phyloP scores from a whole-genome alignment of 352 stramenopile species.

The Globisporangium yorkense region DNA sequence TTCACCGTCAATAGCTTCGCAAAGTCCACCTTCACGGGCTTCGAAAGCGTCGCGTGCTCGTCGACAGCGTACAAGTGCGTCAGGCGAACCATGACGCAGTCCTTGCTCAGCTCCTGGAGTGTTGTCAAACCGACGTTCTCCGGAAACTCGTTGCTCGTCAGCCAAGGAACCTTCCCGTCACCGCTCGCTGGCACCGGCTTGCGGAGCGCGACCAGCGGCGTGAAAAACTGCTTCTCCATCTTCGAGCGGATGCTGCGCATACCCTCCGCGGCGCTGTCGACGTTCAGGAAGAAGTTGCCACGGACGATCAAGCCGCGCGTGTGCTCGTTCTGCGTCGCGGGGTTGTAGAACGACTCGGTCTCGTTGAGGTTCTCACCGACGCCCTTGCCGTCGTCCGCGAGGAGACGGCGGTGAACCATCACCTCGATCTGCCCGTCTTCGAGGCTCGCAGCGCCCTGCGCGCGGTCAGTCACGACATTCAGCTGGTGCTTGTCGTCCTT shows the following conservation, averaged over 20 bases:
- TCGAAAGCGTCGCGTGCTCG: constrained; percentile 78
- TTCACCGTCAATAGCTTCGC: constrained; percentile 43
- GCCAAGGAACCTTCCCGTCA: constrained; percentile 58
- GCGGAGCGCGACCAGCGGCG: constrained; percentile 48
- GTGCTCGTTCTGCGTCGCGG: constrained; percentile 42
- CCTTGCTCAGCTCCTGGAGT: constrained; percentile 67
- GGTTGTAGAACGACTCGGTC: constrained; percentile 81
- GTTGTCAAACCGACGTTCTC: constrained; percentile 93
- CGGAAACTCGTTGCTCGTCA: constrained; percentile 74
- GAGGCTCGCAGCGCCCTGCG: constrained; percentile 90
- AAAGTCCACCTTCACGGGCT: constrained; percentile 72
- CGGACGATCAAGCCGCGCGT: constrained; percentile 64
- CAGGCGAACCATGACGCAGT: constrained; percentile 88
- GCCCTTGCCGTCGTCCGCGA: constrained; percentile 92
- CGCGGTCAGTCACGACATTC: constrained; percentile 89
- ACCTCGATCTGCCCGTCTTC: constrained; percentile 91
- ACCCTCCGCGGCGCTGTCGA: constrained; percentile 46
- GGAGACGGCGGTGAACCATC: constrained; percentile 95
- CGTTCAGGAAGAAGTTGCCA: constrained; percentile 63
- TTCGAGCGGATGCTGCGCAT: constrained; percentile 50
- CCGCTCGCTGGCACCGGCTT: constrained; percentile 22
- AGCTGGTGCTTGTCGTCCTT: constrained; percentile 84
- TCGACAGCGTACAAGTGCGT: constrained; percentile 92
- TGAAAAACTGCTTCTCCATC: constrained; percentile 70
- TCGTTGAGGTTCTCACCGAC: constrained; percentile 92